A percentile compares a stretch with the other conserved stretches of the same genome.
These are phyloP conservation scores for Metroxylon sagu DNA, from an alignment of 176 grass and related monocot genomes.

Conservation along the genomic window DNA sequence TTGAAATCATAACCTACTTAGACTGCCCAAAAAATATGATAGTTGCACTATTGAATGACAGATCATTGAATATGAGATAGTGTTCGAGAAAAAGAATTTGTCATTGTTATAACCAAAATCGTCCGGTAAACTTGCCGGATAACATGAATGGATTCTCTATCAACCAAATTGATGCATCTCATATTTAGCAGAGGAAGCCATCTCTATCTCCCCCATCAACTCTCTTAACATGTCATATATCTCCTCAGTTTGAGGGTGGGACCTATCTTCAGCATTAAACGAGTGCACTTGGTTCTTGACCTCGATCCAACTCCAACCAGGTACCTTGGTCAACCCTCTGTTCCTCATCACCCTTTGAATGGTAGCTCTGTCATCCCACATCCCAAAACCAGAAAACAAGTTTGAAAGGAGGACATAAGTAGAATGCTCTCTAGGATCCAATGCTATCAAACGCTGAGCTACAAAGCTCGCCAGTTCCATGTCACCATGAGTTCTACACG, in stretches of 20 bases:
- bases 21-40: too few species aligned
- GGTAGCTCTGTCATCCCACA: slow-evolving; percentile 50
- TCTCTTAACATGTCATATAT: slow-evolving; percentile 36
- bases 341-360: slow-evolving; percentile 58
- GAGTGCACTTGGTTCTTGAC: slow-evolving; percentile 47
- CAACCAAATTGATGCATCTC: not conserved
- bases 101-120: too few species aligned
- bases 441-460: slow-evolving; percentile 28
- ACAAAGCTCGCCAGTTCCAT: slow-evolving; percentile 45
- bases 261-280: slow-evolving; percentile 56
- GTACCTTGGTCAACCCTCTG: slow-evolving; percentile 53
- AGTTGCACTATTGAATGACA: too few species aligned
- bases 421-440: slow-evolving; percentile 46
- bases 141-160: too few species aligned
- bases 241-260: slow-evolving; percentile 30
- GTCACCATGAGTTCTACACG: slow-evolving; percentile 54
- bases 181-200: slow-evolving; percentile 4
- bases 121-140: too few species aligned
- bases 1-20: too few species aligned
- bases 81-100: too few species aligned
- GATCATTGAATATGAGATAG: too few species aligned
- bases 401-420: slow-evolving; percentile 53
- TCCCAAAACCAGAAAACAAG: slow-evolving; percentile 51
- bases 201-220: slow-evolving; percentile 24
- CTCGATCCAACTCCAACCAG: slow-evolving; percentile 80